Conservation (phyloP, 23 red algal species). For the Gracilariopsis chorda region DNA sequence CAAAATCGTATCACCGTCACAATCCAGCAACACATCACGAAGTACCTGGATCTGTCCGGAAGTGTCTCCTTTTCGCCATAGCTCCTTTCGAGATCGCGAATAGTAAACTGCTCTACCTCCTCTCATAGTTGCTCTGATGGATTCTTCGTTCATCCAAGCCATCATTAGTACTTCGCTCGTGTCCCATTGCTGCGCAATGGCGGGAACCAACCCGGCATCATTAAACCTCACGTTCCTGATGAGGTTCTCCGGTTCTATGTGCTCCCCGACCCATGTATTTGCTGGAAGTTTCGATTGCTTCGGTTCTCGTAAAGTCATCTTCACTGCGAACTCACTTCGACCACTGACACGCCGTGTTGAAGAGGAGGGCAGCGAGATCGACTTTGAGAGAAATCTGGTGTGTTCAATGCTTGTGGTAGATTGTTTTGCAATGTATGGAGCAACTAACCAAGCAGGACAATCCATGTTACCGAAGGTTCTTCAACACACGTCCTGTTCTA, state of each 20-base stretch:
- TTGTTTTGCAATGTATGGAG: not conserved
- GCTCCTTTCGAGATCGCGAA: conserved; percentile 78
- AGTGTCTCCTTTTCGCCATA: conserved; percentile 96
- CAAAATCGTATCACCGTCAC: conserved; percentile 92
- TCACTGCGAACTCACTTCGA: too few relatives aligned
- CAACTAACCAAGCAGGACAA: too few relatives aligned
- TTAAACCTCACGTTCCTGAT: conserved; percentile 57
- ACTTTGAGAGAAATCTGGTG: not conserved
- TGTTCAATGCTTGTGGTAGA: not conserved
- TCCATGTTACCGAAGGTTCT: too few relatives aligned
- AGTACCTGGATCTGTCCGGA: conserved; percentile 92
- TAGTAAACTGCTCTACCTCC: conserved; percentile 76
- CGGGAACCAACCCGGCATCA: conserved; percentile 80
- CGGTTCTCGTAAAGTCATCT: not conserved
- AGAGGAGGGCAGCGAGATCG: not conserved
- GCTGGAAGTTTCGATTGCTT: not conserved
- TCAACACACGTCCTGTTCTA: too few relatives aligned
- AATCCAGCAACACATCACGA: conserved; percentile 81
- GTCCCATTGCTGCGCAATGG: conserved; percentile 90
- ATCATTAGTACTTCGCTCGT: conserved; percentile 88
- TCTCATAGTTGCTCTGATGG: conserved; percentile 79
- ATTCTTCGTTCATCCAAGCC: conserved; percentile 89
- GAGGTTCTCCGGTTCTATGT: conserved; percentile 1
- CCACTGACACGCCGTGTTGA: too few relatives aligned
- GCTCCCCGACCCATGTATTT: conserved; percentile 2